A percentile compares a stretch with the other conserved stretches of the same genome.
These are phyloP conservation scores for Limonium bicolor DNA, from an alignment of 148 eudicot genomes.

Conservation along the genomic window DNA sequence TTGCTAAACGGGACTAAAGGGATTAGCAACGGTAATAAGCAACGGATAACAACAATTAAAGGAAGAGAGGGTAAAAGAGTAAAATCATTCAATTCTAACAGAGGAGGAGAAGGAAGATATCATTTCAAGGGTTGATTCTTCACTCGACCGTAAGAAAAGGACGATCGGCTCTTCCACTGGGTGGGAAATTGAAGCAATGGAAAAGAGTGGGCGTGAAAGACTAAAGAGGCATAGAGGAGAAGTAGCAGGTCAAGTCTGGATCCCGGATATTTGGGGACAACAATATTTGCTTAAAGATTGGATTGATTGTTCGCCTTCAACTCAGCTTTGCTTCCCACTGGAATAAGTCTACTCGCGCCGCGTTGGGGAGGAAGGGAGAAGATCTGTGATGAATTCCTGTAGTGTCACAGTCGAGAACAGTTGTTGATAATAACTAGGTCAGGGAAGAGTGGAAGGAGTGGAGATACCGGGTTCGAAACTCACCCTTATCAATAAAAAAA, in stretches of 20 bases:
- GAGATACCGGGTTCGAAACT: too few relatives aligned
- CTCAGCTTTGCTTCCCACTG: constrained; percentile 21
- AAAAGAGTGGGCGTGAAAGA: constrained; percentile 25
- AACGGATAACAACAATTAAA: too few relatives aligned
- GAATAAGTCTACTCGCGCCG: constrained; percentile 40
- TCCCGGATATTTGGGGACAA: constrained; percentile 82
- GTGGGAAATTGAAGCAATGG: neutral
- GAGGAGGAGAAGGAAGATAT: too few relatives aligned
- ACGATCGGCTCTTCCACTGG: neutral
- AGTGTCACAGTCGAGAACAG: constrained; percentile 31
- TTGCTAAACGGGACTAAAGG: too few relatives aligned
- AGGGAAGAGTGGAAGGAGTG: too few relatives aligned
- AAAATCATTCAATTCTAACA: too few relatives aligned
- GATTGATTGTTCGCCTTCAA: constrained; percentile 55
- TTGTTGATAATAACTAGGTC: constrained; percentile 21
- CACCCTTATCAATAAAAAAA: too few relatives aligned
- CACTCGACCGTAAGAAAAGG: too few relatives aligned
- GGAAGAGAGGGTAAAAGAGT: too few relatives aligned
- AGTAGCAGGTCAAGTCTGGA: constrained; percentile 66
- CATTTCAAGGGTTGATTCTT: too few relatives aligned
- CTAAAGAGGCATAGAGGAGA: constrained; percentile 57
- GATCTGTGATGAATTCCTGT: constrained; percentile 12
- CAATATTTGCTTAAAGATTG: constrained; percentile 57
- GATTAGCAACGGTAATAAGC: too few relatives aligned
- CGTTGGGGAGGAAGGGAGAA: constrained; percentile 37